A percentile compares a stretch with the other conserved stretches of the same genome.
phyloP scores from a whole-genome alignment of 371 early-diverging fungal species.

The Rhizomucor pusillus region DNA sequence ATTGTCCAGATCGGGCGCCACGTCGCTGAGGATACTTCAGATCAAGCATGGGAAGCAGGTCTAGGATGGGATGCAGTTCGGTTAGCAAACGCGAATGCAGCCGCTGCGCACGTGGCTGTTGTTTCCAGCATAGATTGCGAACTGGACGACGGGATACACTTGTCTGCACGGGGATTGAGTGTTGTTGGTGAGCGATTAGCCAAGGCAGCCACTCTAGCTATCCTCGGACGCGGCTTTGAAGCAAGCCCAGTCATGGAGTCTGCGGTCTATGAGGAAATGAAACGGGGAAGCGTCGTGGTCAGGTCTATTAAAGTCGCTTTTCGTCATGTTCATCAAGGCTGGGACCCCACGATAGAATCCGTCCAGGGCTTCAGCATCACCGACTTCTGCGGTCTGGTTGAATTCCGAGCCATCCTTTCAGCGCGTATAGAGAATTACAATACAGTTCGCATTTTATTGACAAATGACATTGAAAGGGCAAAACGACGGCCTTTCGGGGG shows the following conservation, averaged over 20 bases:
- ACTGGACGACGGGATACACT: constrained; percentile 38
- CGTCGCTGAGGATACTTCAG: background rate
- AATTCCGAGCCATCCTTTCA: background rate
- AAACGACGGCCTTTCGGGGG: background rate
- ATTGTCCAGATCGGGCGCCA: background rate
- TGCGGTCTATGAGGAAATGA: background rate
- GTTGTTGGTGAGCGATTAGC: constrained; percentile 32
- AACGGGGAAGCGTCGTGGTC: background rate
- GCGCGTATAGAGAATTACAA: background rate
- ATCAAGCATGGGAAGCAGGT: background rate
- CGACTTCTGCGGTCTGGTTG: background rate
- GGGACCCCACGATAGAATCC: background rate
- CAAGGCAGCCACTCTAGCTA: constrained; percentile 10
- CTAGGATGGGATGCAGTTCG: too few species aligned
- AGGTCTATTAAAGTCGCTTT: background rate
- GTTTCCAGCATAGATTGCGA: constrained; percentile 19
- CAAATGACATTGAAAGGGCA: background rate
- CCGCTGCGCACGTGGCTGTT: background rate
- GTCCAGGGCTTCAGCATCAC: background rate
- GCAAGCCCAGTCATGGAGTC: background rate
- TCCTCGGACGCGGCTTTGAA: background rate
- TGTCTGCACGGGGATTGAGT: constrained; percentile 24
- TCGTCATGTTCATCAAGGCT: background rate
- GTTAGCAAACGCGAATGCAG: background rate
- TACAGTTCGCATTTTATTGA: background rate